These are phyloP conservation scores for Phallus indusiatus DNA, from an alignment of 768 basidiomycete genomes.

Conservation along the genomic window DNA sequence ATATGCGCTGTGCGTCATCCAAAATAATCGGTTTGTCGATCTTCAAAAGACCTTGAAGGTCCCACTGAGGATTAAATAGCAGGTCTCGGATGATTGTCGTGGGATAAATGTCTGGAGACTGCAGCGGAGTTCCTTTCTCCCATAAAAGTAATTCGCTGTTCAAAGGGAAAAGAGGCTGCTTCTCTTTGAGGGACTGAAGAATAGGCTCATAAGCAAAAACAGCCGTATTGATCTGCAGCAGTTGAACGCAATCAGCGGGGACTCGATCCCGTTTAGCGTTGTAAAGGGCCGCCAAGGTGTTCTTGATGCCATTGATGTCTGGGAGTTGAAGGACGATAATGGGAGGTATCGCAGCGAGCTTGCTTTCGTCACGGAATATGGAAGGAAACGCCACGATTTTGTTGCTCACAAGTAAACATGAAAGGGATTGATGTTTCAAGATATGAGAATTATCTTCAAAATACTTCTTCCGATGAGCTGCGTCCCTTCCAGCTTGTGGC, in stretches of 20 bases:
- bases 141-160: constrained; percentile 45
- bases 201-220: constrained; percentile 57
- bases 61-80: constrained; percentile 22
- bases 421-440: constrained; percentile 44
- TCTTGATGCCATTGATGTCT: constrained; percentile 27
- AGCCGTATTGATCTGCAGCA: constrained; percentile 52
- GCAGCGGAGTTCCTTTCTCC: constrained; percentile 23
- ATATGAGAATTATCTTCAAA: constrained; percentile 31
- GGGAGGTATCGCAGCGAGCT: constrained; percentile 38
- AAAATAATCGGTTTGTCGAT: constrained; percentile 33
- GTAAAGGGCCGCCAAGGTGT: constrained; percentile 32
- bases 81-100: constrained; percentile 22
- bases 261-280: constrained; percentile 20
- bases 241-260: constrained; percentile 23
- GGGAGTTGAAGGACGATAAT: constrained; percentile 45
- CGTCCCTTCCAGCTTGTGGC: constrained; percentile 16
- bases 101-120: constrained; percentile 10
- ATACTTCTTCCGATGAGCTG: constrained; percentile 29
- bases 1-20: constrained; percentile 38
- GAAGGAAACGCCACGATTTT: constrained; percentile 44
- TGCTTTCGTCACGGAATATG: constrained; percentile 44
- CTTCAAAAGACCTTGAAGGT: constrained; percentile 32
- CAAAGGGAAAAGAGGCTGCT: constrained; percentile 36
- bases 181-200: constrained; percentile 44
- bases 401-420: constrained; percentile 40